These are phyloP conservation scores for Nigrospora osmanthi DNA, from an alignment of 2,329 filamentous ascomycete species.

Conservation along the genomic window DNA sequence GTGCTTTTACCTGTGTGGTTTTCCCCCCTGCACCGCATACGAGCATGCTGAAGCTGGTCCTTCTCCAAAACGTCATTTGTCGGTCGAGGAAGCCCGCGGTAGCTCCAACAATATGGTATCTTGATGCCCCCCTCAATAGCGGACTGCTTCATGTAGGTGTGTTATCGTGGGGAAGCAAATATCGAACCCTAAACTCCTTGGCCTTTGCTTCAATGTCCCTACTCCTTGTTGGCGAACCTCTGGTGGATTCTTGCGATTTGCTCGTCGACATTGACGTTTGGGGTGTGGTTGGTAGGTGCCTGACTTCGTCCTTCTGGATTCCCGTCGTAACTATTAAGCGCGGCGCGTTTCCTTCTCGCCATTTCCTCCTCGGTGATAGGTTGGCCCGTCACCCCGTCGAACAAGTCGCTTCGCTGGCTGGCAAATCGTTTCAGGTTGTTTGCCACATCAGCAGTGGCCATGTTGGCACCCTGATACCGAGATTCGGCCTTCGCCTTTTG, in stretches of 20 bases:
- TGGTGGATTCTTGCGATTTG: conserved; percentile 64
- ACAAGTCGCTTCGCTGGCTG: conserved; percentile 79
- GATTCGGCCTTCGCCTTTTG: conserved; percentile 85
- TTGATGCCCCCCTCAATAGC: too few species aligned
- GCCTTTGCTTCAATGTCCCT: conserved; percentile 3
- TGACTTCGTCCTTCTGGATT: conserved; percentile 51
- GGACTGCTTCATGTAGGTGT: too few species aligned
- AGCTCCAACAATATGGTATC: too few species aligned
- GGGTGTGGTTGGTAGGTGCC: conserved; percentile 48
- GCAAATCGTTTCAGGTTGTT: conserved; percentile 94
- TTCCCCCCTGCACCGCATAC: too few species aligned
- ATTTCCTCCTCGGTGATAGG: conserved; percentile 66
- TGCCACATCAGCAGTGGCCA: conserved; percentile 79
- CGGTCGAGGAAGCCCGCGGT: too few species aligned
- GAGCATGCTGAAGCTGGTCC: too few species aligned
- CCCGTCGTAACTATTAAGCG: conserved; percentile 57
- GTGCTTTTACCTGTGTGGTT: too few species aligned
- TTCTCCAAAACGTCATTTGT: too few species aligned
- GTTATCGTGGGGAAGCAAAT: too few species aligned
- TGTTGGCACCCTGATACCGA: conserved; percentile 76
- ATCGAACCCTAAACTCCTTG: too few species aligned
- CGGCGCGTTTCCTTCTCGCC: conserved; percentile 68
- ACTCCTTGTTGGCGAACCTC: conserved; percentile 37
- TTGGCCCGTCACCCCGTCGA: conserved; percentile 65
- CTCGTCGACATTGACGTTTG: conserved; percentile 73